Conservation (phyloP, 2,329 filamentous ascomycete species). For the Exophiala oligosperma region DNA sequence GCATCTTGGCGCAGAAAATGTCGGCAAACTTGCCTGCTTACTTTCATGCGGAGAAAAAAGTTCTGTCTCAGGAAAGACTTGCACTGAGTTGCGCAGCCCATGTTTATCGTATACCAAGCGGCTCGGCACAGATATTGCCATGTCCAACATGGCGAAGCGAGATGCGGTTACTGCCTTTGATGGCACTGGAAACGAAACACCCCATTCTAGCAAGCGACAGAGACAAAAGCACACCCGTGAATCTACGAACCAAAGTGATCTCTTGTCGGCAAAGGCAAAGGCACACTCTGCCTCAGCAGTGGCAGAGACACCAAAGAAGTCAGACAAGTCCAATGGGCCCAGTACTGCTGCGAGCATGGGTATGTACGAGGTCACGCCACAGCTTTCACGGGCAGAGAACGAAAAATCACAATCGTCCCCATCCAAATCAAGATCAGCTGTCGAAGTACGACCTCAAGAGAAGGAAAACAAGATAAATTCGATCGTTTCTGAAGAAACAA, state of each 20-base stretch:
- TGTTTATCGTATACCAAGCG: too few relatives aligned
- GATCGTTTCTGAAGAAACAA: slow-evolving; percentile 3
- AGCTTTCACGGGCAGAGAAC: background rate
- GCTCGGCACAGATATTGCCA: background rate
- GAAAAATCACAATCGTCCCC: background rate
- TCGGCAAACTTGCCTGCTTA: slow-evolving; percentile 12
- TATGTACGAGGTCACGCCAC: background rate
- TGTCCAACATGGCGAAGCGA: slow-evolving; percentile 21
- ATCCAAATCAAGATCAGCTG: background rate
- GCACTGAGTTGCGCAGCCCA: background rate
- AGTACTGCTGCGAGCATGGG: background rate
- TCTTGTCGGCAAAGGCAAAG: slow-evolving; percentile 33
- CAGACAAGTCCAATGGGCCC: background rate
- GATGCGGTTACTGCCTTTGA: slow-evolving; percentile 24
- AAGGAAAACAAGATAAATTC: background rate
- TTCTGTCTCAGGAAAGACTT: background rate
- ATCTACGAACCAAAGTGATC: slow-evolving; percentile 31
- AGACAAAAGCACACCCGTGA: slow-evolving; percentile 36
- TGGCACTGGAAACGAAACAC: background rate
- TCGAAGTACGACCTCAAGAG: background rate
- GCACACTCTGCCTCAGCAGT: slow-evolving; percentile 3
- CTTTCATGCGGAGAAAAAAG: slow-evolving; percentile 22
- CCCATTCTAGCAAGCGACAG: slow-evolving; percentile 12
- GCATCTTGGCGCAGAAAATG: background rate
- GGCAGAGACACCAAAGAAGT: slow-evolving; percentile 15